Evolutionary conservation across 2,329 filamentous ascomycete genomes (phyloP), one percentile per base, ranked within the genome.

Genomic region (Cryphonectria japonica): DNA sequence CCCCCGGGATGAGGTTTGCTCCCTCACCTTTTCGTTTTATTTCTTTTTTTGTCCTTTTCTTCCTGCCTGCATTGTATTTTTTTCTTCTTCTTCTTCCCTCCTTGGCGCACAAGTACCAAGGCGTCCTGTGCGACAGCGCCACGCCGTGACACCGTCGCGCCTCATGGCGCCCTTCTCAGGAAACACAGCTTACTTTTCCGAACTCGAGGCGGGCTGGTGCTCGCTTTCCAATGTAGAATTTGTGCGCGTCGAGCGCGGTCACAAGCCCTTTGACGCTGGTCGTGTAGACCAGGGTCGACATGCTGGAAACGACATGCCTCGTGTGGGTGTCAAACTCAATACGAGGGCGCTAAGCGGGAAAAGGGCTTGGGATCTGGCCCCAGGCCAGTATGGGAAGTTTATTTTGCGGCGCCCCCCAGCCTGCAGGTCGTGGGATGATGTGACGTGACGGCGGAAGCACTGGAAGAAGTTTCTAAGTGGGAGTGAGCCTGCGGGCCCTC

Each of bases 311-410:
- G 65, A 61, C 57, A 43, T 63, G 52, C 68, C 61, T 69, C 66
- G 34, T 65, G 62, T 60, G 66, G 34, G 54, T 67, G 54, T 60
- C 32, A 52, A 59, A 34, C 43, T 57, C 62, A 69, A 72, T 72
- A 72, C 71, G 71, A 72, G 59, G 69, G 26, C 71, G 69, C 71
- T 72, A 72, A 46, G 57, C 41, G 43, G 62, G 67, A 72, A 65
- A 64, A 66, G 62, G 67, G 59, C 46, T 57, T 61, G 65, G 37
- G 37, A 54, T 50, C 41, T n/a, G 63, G 26, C 63, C 63, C 63
- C 43, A 46, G 16, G 43, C 41, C n/a, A 46, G 16, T 7, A 65
- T 32, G 29, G 41, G 43, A 50, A 34, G 26, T 14, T 16, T 26
- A 50, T 68, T 37, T 39, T 32, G 26, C 57, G 34, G 66, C 41